These are phyloP conservation scores for Schwanniomyces vanrijiae DNA, from an alignment of 805 yeast genomes.

Conservation along the genomic window DNA sequence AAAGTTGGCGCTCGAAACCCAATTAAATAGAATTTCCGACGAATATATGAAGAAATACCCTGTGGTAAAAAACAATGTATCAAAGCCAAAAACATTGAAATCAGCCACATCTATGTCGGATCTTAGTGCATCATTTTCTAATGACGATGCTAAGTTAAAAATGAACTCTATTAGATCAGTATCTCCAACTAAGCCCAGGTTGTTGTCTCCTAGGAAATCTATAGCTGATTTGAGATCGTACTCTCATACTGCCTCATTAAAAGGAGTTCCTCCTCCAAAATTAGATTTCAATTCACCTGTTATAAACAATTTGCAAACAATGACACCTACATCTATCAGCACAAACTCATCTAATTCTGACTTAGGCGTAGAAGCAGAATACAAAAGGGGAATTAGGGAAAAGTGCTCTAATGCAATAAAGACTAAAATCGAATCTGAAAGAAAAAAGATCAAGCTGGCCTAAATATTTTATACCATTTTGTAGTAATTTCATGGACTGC, in stretches of 20 bases:
- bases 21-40: constrained; percentile 62
- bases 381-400: constrained; percentile 20
- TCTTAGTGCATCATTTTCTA: not conserved
- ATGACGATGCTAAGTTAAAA: not conserved
- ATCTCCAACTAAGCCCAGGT: constrained; percentile 3
- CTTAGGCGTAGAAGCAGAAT: not conserved
- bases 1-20: constrained; percentile 58
- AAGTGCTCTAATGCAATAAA: constrained; percentile 28
- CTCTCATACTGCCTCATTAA: not conserved
- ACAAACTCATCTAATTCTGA: constrained; percentile 1
- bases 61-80: not conserved
- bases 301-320: not conserved
- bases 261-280: constrained; percentile 3
- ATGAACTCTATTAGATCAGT: constrained; percentile 5
- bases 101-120: constrained; percentile 1
- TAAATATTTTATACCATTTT: not conserved
- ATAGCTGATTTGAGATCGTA: constrained; percentile 6
- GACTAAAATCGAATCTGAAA: constrained; percentile 21
- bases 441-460: not conserved
- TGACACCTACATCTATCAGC: constrained; percentile 11
- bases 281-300: not conserved
- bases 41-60: constrained; percentile 19
- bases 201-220: constrained; percentile 12
- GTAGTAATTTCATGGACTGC: too few relatives aligned
- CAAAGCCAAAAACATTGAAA: not conserved